Evolutionary conservation across 2,329 filamentous ascomycete species (phyloP).

Genomic region (Aspergillus terreus): DNA sequence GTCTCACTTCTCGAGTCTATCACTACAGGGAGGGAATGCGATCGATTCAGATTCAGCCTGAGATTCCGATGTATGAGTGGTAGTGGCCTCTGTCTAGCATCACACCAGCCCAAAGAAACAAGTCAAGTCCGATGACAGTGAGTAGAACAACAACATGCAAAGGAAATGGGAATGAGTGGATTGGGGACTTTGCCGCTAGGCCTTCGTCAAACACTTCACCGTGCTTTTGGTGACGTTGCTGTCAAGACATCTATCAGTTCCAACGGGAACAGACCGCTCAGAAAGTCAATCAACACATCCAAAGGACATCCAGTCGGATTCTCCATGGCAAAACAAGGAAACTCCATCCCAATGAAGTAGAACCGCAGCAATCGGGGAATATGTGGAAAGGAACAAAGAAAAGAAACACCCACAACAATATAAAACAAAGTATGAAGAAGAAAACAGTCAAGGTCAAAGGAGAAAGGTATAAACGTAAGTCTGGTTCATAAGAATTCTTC

Average conservation of each 20-base stretch:
- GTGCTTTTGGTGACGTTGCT: not conserved
- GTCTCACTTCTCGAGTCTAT: no score
- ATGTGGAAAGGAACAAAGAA: conserved; percentile 4
- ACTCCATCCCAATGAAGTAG: not conserved
- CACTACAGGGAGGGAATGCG: no score
- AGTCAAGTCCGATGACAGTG: not conserved
- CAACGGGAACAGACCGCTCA: not conserved
- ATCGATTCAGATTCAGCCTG: no score
- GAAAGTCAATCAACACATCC: not conserved
- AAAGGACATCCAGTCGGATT: not conserved
- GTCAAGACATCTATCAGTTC: conserved; percentile 6
- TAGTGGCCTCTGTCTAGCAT: no score
- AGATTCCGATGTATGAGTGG: no score
- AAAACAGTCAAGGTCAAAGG: conserved; percentile 12
- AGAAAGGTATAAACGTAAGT: conserved; percentile 16
- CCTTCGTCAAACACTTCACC: not conserved
- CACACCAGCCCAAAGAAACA: not conserved
- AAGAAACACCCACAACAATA: conserved; percentile 5
- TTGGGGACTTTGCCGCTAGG: not conserved
- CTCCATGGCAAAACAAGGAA: not conserved
- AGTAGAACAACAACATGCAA: not conserved
- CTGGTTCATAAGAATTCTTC: conserved; percentile 7
- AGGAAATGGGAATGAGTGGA: not conserved
- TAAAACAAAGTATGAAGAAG: conserved; percentile 2
- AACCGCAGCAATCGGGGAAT: not conserved